Evolutionary conservation across 2,329 filamentous ascomycete species (phyloP), one percentile per base, ranked within the genome.

Genomic region (Alternaria sp.): DNA sequence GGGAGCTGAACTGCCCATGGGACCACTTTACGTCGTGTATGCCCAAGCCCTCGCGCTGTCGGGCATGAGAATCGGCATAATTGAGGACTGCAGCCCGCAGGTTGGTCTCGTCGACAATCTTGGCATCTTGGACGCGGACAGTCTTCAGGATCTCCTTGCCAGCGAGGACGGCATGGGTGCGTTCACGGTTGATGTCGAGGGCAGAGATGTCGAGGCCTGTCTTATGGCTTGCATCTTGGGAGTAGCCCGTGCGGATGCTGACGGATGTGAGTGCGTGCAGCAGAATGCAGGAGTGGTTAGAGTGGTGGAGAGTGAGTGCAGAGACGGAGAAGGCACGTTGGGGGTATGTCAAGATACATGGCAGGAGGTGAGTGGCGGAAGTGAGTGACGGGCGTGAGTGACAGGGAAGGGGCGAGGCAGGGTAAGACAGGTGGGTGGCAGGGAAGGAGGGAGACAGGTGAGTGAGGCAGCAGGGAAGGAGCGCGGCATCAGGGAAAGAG

Each of bases 21-120:
- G 88, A 89, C 88, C 88, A 90, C 67, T 89, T 89, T 28, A 90
- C 88, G 77, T 90, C 88, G 65, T 87, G 87, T 67, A 89, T 87
- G 57, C 87, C 86, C 66, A 90, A 82, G 63, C 86, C 86, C 63
- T 88, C 86, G 66, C 86, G 85, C 73, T 87, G 82, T 45, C 85
- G 83, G 21, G 80, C 79, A 21, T 81, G 79, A 40, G 80, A 73
- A 60, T 85, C 84, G 36, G 86, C 84, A 73, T 86, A 86, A 68
- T 85, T 86, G 71, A 86, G 84, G 67, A 90, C 86, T 30, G 86
- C 85, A 67, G 87, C 83, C 63, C 88, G 86, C 66, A 90, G 83
- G 73, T 90, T 90, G 77, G 87, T 84, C 66, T 90, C 88, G 74
- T 90, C 88, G 58, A 84, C 84, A 46, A 87, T 88, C 62, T 81